Conservation (phyloP, 495 filamentous ascomycete species). For the Annulohypoxylon nitens region DNA sequence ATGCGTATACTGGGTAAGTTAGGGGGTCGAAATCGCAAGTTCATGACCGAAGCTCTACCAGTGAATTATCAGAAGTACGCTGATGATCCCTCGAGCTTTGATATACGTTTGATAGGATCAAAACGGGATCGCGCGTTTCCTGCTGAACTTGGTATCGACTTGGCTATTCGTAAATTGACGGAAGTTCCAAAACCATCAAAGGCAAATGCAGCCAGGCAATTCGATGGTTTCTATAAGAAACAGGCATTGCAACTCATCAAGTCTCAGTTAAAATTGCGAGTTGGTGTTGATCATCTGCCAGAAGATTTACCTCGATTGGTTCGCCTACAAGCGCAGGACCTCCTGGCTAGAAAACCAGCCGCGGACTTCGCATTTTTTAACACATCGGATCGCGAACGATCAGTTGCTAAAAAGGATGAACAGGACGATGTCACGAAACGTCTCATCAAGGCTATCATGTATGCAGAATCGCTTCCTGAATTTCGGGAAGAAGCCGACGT, state of each 20-base stretch:
- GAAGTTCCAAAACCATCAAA: conserved; percentile 75
- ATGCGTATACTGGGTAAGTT: conserved; percentile 99
- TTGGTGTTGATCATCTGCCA: conserved; percentile 87
- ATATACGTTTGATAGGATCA: conserved; percentile 88
- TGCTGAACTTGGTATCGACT: conserved; percentile 83
- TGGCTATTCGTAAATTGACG: conserved; percentile 86
- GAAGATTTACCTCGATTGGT: conserved; percentile 89
- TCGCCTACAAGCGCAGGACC: conserved; percentile 88
- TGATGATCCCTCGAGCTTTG: conserved; percentile 87
- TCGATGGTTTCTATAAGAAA: conserved; percentile 89
- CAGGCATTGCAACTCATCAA: conserved; percentile 89
- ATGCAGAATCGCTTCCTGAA: conserved; percentile 84
- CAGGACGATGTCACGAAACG: conserved; percentile 87
- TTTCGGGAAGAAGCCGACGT: conserved; percentile 77
- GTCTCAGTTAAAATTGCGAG: conserved; percentile 87
- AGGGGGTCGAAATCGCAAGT: conserved; percentile 93
- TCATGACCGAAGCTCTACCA: conserved; percentile 86
- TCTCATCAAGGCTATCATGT: conserved; percentile 87
- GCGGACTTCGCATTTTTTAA: conserved; percentile 72
- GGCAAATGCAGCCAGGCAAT: conserved; percentile 68
- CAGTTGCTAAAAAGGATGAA: conserved; percentile 84
- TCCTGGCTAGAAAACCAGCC: conserved; percentile 76
- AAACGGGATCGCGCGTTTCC: conserved; percentile 90
- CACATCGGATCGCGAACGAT: conserved; percentile 80
- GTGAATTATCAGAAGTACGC: conserved; percentile 85